Evolutionary conservation across 371 early-diverging fungal species (phyloP), one percentile per base, ranked within the genome.

Genomic region (Circinella minor): DNA sequence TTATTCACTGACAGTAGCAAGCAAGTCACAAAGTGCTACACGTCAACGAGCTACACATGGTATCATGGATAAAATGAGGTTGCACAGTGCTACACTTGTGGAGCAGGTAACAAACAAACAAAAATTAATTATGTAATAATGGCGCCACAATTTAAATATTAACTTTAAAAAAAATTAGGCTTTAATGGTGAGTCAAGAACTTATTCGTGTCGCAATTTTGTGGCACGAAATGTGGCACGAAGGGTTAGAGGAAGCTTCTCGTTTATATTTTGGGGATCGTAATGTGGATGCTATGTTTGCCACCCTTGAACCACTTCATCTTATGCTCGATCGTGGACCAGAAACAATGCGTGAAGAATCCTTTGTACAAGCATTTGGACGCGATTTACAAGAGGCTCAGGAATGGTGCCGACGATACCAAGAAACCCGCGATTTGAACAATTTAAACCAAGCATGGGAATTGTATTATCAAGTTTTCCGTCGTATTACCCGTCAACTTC

Each of bases 221-320:
- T 96, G 97, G 95, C 95, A 96, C 65, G 99, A 99, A 83, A 93
- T 96, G 95, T 99, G 99, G 99, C 93, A 93, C 66, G 97, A 98
- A 73, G 96, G 96, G 4, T 78, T 99, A 17, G 95, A 96, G 75
- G 96, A 96, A 70, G 97, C 98, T 0, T 95, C 95, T 0, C 77
- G 94, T 49, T 83, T 93, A 14, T 98, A 95, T 72, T 96, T 93
- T 77, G 92, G 91, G 36, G 93, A 96, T 37, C 91, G 91, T 60
- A 94, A 97, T 72, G 88, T 92, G 10, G 94, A 93, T 37, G 96
- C 93, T 59, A 98, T 98, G 98, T 91, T 97, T 85, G 90, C 91
- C 2, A 93, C 91, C 4, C 80, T 99, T 15, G 92, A 93, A 68
- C 96, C 95, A 7, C 82, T 97, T 68, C 97, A 99, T 77, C 90